A percentile compares a stretch with the other conserved stretches of the same genome.
Evolutionary conservation across 2,329 filamentous ascomycete genomes (phyloP).

Genomic region (Monosporascus sp.): DNA sequence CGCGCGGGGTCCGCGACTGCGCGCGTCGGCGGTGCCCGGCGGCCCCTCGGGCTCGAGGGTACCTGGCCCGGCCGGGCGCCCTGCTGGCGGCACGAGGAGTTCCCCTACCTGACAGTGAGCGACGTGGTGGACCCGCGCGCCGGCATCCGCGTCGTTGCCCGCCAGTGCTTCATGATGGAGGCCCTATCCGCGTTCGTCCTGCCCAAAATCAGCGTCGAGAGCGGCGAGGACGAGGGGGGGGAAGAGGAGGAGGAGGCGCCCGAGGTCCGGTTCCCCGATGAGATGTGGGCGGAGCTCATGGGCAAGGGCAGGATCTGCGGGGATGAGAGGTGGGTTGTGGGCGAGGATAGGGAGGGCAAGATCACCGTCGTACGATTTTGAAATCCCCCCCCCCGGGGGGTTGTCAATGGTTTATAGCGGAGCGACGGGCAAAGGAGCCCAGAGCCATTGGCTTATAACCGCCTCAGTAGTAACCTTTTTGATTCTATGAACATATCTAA

Average conservation of each 20-base stretch:
- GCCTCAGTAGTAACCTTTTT: no score
- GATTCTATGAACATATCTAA: no score
- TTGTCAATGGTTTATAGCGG: background rate
- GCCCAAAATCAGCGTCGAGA: slow-evolving; percentile 32
- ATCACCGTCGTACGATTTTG: slow-evolving; percentile 51
- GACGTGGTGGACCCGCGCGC: slow-evolving; percentile 40
- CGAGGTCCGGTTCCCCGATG: slow-evolving; percentile 38
- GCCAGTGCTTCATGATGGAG: slow-evolving; percentile 44
- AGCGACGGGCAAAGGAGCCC: no score
- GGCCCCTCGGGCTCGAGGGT: background rate
- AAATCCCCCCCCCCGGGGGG: slow-evolving; percentile 1
- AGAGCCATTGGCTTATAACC: no score
- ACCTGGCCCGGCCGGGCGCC: slow-evolving; percentile 32
- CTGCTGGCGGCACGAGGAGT: slow-evolving; percentile 52
- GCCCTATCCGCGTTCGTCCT: slow-evolving; percentile 39
- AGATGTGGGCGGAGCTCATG: slow-evolving; percentile 44
- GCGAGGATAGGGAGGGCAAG: slow-evolving; percentile 47
- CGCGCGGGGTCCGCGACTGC: slow-evolving; percentile 4
- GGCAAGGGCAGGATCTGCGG: slow-evolving; percentile 51
- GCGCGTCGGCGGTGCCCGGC: no score
- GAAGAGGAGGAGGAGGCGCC: slow-evolving; percentile 14
- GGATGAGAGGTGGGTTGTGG: slow-evolving; percentile 58
- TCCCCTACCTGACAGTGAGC: slow-evolving; percentile 44
- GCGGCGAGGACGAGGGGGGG: slow-evolving; percentile 24
- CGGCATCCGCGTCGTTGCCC: slow-evolving; percentile 40